phyloP scores from a whole-genome alignment of 768 basidiomycete genomes.

The Lactarius sp. region DNA sequence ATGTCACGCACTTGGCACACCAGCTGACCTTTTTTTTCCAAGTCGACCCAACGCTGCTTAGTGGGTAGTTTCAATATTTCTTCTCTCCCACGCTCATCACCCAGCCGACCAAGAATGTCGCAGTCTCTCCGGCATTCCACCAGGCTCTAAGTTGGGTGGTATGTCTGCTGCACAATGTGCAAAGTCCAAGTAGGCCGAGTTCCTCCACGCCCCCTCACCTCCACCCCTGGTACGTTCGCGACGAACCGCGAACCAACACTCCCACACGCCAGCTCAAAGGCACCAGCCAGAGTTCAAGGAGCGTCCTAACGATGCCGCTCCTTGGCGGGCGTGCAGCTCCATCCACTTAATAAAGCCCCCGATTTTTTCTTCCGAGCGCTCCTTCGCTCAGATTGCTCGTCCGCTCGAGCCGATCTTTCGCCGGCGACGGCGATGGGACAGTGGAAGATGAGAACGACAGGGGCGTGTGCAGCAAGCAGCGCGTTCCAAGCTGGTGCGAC shows the following conservation, averaged over 20 bases:
- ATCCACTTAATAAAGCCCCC: neutral
- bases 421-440: constrained; percentile 32
- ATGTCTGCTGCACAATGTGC: constrained; percentile 25
- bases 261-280: neutral
- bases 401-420: constrained; percentile 17
- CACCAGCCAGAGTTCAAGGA: neutral
- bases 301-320: constrained; percentile 18
- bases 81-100: constrained; percentile 3
- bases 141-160: constrained; percentile 66
- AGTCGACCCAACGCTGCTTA: too few relatives aligned
- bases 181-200: constrained; percentile 23
- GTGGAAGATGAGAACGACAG: constrained; percentile 42
- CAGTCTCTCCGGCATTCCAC: constrained; percentile 67
- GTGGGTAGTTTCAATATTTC: neutral
- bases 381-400: neutral
- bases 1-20: too few relatives aligned
- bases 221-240: constrained; percentile 8
- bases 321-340: neutral
- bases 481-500: too few relatives aligned
- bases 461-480: constrained; percentile 52
- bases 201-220: constrained; percentile 7
- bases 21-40: too few relatives aligned
- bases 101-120: constrained; percentile 76
- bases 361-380: neutral
- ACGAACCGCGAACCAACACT: neutral